Base-by-base conservation (phyloP, 768 basidiomycete species). In the Pleurotus citrinopileatus region DNA sequence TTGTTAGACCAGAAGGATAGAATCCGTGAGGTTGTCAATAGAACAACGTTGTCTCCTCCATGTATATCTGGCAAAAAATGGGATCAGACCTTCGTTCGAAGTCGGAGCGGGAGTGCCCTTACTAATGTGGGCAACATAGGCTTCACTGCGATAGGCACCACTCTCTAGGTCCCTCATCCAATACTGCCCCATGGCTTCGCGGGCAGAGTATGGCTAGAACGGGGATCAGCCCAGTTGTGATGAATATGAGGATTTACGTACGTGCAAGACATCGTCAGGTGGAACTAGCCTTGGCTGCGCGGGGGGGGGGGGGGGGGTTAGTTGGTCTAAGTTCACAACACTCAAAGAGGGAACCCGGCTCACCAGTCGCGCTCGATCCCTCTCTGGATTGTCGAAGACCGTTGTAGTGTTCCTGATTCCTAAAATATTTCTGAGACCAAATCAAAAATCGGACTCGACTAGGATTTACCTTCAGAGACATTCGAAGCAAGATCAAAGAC, bases 371-470 rank as follows among this genome's bases (percentile, higher is more conserved):
- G 89, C 82, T 17, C 95, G 86, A 63, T 98, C 96, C 53, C 94
- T 79, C 28, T 88, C 88, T 10, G 89, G 88, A 57, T 84, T 90
- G 66, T 98, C 97, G 57, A 98, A 99, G 2, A 98, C 96, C 2
- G 94, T 98, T 0, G 97, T 98, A 0, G 97, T 99, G 63, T 99
- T 99, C 42, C 97, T 86, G 58, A 99, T 96, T 23, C 96, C 92
- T 94, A 55, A 28, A 28, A 38, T 19, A 51, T 10, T 47, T 58
- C 26, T 34, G 56, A 36, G 29, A 47, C 26, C 47, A 48, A 12
- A n/a, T 19, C 20, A 6, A 17, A 42, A 20, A 12, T 6, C 12
- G 7, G 10, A 28, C 15, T 54, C n/a, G n/a, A 38, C 17, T 23
- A 0, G 12, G 13, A 28, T 42, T 40, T 57, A 89, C 90, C 96